phyloP scores from a whole-genome alignment of 2,329 filamentous ascomycete genomes.

The Aureobasidium sp. region DNA sequence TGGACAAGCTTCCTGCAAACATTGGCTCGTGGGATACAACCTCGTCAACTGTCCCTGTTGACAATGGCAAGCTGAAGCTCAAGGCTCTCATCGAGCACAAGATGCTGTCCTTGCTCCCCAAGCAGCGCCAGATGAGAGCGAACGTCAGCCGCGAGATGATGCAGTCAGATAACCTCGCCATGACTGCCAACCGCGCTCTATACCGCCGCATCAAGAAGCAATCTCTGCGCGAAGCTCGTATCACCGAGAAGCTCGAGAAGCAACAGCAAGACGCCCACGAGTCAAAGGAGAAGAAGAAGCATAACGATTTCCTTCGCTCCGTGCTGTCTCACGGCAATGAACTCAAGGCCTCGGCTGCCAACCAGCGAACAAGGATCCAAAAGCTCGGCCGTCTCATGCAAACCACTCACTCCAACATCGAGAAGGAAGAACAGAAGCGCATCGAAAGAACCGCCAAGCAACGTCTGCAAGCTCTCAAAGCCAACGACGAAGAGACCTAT shows the following conservation, averaged over 20 bases:
- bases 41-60: constrained; percentile 58
- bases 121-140: constrained; percentile 79
- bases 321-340: constrained; percentile 78
- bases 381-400: constrained; percentile 89
- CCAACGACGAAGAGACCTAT: constrained; percentile 98
- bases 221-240: constrained; percentile 85
- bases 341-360: constrained; percentile 59
- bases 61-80: constrained; percentile 76
- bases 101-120: constrained; percentile 76
- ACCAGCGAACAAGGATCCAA: constrained; percentile 66
- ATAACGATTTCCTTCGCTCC: constrained; percentile 81
- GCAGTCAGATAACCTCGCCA: constrained; percentile 89
- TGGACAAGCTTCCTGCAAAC: constrained; percentile 78
- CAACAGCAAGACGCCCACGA: constrained; percentile 95
- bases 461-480: constrained; percentile 96
- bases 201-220: constrained; percentile 98
- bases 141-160: constrained; percentile 88
- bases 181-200: constrained; percentile 87
- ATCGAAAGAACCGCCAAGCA: constrained; percentile 97
- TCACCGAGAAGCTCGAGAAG: constrained; percentile 98
- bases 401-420: constrained; percentile 86
- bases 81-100: constrained; percentile 95
- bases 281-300: constrained; percentile 95
- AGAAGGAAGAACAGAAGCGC: constrained; percentile 98
- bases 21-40: constrained; percentile 77